These are phyloP conservation scores for Boletus edulis DNA, from an alignment of 768 basidiomycete species.

Conservation along the genomic window DNA sequence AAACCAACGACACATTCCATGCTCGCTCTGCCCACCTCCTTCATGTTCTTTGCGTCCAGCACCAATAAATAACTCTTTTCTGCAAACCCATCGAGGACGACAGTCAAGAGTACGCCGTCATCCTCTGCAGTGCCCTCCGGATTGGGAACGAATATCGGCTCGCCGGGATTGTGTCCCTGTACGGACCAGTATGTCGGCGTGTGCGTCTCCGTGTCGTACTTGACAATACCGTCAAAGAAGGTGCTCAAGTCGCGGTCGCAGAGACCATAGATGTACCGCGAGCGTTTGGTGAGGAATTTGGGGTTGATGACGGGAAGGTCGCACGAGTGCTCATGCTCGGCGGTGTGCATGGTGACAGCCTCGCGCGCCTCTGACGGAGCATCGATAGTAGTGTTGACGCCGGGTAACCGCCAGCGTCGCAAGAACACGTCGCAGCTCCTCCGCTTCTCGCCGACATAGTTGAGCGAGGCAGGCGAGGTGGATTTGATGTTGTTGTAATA, in stretches of 20 bases:
- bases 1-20: constrained; percentile 32
- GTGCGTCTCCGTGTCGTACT: constrained; percentile 32
- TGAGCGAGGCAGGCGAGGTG: constrained; percentile 22
- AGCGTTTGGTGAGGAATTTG: constrained; percentile 27
- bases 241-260: constrained; percentile 28
- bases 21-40: constrained; percentile 36
- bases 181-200: constrained; percentile 26
- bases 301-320: constrained; percentile 39
- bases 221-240: constrained; percentile 35
- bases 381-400: constrained; percentile 19
- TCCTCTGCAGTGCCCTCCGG: constrained; percentile 32
- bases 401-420: constrained; percentile 32
- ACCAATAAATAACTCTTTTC: constrained; percentile 36
- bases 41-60: constrained; percentile 35
- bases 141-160: constrained; percentile 37
- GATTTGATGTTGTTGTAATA: constrained; percentile 31
- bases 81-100: constrained; percentile 33
- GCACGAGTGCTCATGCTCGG: constrained; percentile 27
- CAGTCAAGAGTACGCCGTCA: constrained; percentile 37
- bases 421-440: constrained; percentile 19
- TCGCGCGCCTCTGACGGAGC: constrained; percentile 13
- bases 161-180: constrained; percentile 32
- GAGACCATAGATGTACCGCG: constrained; percentile 34
- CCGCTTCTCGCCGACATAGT: constrained; percentile 23
- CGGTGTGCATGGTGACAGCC: constrained; percentile 19